These are phyloP conservation scores for Phytophthora fragariaefolia DNA, from an alignment of 352 stramenopile genomes.

Conservation along the genomic window DNA sequence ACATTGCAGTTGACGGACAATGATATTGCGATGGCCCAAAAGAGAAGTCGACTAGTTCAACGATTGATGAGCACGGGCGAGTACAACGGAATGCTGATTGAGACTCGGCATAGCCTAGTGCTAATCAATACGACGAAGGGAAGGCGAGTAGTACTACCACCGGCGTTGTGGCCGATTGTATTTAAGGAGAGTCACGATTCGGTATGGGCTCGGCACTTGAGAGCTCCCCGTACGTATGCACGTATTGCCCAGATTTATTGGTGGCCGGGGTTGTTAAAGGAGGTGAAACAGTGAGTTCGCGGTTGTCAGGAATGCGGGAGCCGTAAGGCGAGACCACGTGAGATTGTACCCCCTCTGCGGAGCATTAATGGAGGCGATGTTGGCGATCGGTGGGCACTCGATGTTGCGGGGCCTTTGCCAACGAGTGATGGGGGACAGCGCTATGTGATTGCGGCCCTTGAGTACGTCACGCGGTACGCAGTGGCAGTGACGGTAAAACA, in stretches of 20 bases:
- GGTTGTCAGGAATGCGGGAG: too few relatives aligned
- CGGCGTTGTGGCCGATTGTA: neutral
- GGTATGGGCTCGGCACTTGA: neutral
- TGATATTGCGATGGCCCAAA: neutral
- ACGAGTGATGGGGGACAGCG: too few relatives aligned
- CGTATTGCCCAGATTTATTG: neutral
- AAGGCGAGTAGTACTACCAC: neutral
- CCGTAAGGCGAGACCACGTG: neutral
- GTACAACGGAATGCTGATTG: too few relatives aligned
- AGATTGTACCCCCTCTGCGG: neutral
- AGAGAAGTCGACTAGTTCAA: neutral
- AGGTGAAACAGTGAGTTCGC: neutral
- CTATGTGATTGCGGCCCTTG: neutral
- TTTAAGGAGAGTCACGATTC: neutral
- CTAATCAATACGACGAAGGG: neutral
- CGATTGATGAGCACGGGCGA: neutral
- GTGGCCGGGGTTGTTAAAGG: neutral
- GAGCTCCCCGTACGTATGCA: neutral
- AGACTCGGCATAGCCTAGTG: neutral
- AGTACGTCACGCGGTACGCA: neutral
- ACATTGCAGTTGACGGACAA: neutral
- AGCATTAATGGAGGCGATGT: neutral
- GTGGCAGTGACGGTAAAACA: neutral
- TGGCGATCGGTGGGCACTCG: neutral
- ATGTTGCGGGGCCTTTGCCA: neutral